These are phyloP conservation scores for Fonsecaea pugnacius DNA, from an alignment of 2,329 filamentous ascomycete species.

Conservation along the genomic window DNA sequence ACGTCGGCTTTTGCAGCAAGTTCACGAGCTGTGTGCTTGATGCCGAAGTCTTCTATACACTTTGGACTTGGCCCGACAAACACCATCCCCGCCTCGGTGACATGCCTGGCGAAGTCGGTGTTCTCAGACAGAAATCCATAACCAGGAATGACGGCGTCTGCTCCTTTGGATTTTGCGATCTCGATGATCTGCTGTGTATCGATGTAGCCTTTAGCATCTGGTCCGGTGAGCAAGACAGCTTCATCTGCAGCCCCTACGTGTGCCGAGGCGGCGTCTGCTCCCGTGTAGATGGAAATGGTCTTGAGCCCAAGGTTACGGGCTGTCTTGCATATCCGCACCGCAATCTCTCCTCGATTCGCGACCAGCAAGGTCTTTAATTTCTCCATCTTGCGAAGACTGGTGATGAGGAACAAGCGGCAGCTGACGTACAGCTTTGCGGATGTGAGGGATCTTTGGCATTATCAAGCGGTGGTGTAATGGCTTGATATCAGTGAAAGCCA, in stretches of 20 bases:
- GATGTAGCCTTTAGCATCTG: constrained; percentile 54
- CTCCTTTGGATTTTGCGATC: constrained; percentile 56
- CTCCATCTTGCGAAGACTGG: constrained; percentile 39
- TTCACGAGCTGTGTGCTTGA: constrained; percentile 62
- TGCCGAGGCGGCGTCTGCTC: constrained; percentile 58
- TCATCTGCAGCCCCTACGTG: constrained; percentile 61
- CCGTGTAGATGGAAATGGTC: constrained; percentile 63
- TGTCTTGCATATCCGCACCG: constrained; percentile 57
- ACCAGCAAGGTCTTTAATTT: constrained; percentile 58
- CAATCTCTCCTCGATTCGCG: constrained; percentile 65
- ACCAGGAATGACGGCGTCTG: constrained; percentile 66
- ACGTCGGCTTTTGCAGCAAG: constrained; percentile 59
- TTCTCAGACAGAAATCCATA: constrained; percentile 72
- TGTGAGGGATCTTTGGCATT: constrained; percentile 11
- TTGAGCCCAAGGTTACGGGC: constrained; percentile 51
- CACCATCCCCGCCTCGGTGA: constrained; percentile 59
- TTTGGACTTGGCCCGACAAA: constrained; percentile 64
- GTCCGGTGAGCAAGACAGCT: constrained; percentile 55
- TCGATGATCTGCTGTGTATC: constrained; percentile 48
- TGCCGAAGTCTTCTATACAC: constrained; percentile 60
- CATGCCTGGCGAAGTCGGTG: constrained; percentile 61
- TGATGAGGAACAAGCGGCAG: neutral
- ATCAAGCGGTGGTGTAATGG: constrained; percentile 1
- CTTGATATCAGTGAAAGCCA: constrained; percentile 13
- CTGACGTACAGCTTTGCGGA: neutral